Evolutionary conservation across 2,329 filamentous ascomycete species (phyloP).

Genomic region (Pseudogymnoascus sp.): DNA sequence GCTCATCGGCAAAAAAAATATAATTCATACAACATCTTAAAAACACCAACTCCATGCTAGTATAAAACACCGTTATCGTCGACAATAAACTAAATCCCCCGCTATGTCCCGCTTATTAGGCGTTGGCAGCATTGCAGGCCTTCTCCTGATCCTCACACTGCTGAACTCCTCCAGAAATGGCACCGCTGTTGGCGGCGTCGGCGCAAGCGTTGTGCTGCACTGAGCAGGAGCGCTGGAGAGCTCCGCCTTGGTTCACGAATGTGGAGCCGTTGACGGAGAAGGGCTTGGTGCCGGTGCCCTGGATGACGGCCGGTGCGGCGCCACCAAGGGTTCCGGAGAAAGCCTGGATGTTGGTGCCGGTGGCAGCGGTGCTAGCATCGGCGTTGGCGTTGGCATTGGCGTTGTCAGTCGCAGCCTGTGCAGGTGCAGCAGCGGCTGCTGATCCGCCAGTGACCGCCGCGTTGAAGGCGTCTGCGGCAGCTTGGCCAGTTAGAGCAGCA

Average conservation of each 20-base stretch:
- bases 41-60: conserved; percentile 1
- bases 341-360: conserved; percentile 32
- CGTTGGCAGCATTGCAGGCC: conserved; percentile 16
- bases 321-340: conserved; percentile 45
- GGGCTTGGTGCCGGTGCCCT: conserved; percentile 43
- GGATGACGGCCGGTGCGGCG: conserved; percentile 41
- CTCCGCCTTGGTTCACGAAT: conserved; percentile 50
- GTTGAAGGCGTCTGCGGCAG: no score
- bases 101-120: neutral
- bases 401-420: conserved; percentile 28
- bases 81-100: neutral
- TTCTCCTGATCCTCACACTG: conserved; percentile 52
- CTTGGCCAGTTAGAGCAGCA: no score
- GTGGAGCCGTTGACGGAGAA: conserved; percentile 51
- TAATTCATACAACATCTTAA: conserved; percentile 4
- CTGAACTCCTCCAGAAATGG: conserved; percentile 33
- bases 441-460: conserved; percentile 15
- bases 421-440: neutral
- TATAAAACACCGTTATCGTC: neutral
- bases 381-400: neutral
- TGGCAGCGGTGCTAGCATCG: conserved; percentile 2
- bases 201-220: conserved; percentile 57
- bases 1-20: neutral
- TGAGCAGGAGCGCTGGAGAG: conserved; percentile 54
- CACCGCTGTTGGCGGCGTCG: conserved; percentile 48